Evolutionary conservation across 2,329 filamentous ascomycete genomes (phyloP).

Genomic region (Cryphonectria carpinicola): DNA sequence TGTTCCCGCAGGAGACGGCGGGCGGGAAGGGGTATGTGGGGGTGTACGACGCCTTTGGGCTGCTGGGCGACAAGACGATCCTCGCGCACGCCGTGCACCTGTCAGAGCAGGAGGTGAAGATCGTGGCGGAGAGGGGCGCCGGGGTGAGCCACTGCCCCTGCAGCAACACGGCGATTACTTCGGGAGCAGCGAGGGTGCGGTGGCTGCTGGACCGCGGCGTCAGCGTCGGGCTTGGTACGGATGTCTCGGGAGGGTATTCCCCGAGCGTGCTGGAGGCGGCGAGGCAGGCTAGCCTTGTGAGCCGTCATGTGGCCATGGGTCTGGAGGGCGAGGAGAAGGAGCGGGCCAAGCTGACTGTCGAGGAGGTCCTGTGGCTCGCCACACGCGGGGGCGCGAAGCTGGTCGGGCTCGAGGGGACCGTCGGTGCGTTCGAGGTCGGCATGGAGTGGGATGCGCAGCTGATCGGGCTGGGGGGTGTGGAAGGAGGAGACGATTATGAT

Average conservation of each 20-base stretch:
- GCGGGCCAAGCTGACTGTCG: constrained; percentile 72
- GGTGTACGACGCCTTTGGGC: constrained; percentile 75
- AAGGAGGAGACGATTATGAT: constrained; percentile 35
- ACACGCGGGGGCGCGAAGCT: constrained; percentile 87
- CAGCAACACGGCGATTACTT: constrained; percentile 81
- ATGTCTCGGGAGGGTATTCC: constrained; percentile 87
- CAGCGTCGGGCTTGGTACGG: constrained; percentile 84
- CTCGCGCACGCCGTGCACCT: constrained; percentile 87
- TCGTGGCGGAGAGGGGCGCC: constrained; percentile 64
- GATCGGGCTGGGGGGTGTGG: constrained; percentile 63
- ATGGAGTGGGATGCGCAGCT: constrained; percentile 93
- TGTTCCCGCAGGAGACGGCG: constrained; percentile 63
- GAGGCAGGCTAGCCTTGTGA: constrained; percentile 78
- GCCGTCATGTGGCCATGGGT: constrained; percentile 68
- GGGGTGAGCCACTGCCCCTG: constrained; percentile 87
- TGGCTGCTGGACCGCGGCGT: constrained; percentile 75
- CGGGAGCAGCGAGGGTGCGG: constrained; percentile 76
- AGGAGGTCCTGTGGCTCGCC: constrained; percentile 84
- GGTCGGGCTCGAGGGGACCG: constrained; percentile 69
- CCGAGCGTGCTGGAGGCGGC: constrained; percentile 82
- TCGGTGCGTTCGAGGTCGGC: constrained; percentile 84
- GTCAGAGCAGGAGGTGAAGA: constrained; percentile 63
- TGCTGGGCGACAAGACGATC: constrained; percentile 75
- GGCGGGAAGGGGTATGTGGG: constrained; percentile 60
- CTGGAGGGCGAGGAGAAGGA: constrained; percentile 38